phyloP scores from a whole-genome alignment of 2,329 filamentous ascomycete species.

The Nannizzia gypsea region DNA sequence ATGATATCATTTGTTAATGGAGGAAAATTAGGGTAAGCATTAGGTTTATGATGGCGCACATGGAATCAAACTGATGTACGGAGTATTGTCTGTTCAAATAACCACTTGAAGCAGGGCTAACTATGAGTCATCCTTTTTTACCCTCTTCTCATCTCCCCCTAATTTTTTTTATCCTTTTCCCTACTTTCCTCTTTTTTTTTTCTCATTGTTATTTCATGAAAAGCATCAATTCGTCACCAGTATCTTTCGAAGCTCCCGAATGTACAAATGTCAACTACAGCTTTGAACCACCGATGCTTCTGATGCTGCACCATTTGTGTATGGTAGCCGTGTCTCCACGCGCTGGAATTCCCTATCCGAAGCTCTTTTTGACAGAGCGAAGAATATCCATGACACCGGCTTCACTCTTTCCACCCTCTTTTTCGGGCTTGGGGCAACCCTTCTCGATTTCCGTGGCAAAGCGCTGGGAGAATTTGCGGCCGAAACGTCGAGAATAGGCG shows the following conservation, averaged over 20 bases:
- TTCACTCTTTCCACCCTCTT: constrained; percentile 7
- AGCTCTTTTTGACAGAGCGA: constrained; percentile 11
- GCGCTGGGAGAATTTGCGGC: constrained; percentile 16
- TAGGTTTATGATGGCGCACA: neutral
- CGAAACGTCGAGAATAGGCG: constrained; percentile 18
- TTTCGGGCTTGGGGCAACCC: neutral
- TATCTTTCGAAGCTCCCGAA: neutral
- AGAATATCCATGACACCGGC: constrained; percentile 10
- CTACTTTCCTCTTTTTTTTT: neutral
- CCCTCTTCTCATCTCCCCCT: neutral
- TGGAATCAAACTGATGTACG: neutral
- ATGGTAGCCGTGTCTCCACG: neutral
- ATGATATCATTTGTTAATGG: neutral
- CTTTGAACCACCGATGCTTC: neutral
- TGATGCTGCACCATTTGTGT: neutral
- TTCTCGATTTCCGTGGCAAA: constrained; percentile 6
- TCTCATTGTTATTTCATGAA: neutral
- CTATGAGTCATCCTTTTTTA: neutral
- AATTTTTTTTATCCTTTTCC: neutral
- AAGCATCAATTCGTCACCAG: neutral
- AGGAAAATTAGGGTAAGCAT: neutral
- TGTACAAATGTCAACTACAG: neutral
- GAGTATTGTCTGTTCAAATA: neutral
- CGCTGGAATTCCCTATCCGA: constrained; percentile 1
- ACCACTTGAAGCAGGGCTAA: neutral